These are phyloP conservation scores for Aspergillus phoenicis DNA, from an alignment of 2,329 filamentous ascomycete genomes.

Conservation along the genomic window DNA sequence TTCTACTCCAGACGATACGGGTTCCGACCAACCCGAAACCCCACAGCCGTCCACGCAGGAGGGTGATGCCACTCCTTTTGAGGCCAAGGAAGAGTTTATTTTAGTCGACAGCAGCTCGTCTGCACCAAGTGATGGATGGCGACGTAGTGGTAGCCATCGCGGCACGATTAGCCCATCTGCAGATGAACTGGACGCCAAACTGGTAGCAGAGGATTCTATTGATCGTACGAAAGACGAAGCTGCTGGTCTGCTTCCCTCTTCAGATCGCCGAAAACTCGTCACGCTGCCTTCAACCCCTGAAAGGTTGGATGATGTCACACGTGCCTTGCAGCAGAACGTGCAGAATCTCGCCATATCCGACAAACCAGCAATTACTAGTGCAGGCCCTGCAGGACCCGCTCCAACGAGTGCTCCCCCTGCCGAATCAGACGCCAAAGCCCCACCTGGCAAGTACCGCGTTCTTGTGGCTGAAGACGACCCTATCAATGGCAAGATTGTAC, in stretches of 20 bases:
- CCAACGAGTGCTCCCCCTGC: not conserved
- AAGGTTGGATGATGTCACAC: not conserved
- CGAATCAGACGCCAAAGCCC: not conserved
- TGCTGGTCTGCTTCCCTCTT: not conserved
- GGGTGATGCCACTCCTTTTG: not conserved
- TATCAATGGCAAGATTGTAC: slow-evolving; percentile 80
- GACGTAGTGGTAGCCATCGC: not conserved
- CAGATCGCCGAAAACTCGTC: not conserved
- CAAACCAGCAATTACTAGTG: not conserved
- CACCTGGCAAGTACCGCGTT: slow-evolving; percentile 45
- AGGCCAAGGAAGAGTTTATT: slow-evolving; percentile 41
- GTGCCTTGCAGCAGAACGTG: not conserved
- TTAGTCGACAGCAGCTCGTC: slow-evolving; percentile 34
- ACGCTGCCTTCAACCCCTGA: not conserved
- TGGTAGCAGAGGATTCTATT: slow-evolving; percentile 24
- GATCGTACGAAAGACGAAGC: not conserved
- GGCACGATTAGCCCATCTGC: slow-evolving; percentile 13
- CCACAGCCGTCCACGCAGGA: slow-evolving; percentile 13
- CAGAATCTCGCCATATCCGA: not conserved
- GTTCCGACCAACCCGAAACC: not conserved
- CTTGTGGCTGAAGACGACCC: slow-evolving; percentile 88
- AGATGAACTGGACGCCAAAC: not conserved
- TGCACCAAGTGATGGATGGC: not conserved
- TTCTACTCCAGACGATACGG: slow-evolving; percentile 53
- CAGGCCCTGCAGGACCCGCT: not conserved